These are phyloP conservation scores for Tolypocladium capitatum DNA, from an alignment of 2,329 filamentous ascomycete genomes.

Conservation along the genomic window DNA sequence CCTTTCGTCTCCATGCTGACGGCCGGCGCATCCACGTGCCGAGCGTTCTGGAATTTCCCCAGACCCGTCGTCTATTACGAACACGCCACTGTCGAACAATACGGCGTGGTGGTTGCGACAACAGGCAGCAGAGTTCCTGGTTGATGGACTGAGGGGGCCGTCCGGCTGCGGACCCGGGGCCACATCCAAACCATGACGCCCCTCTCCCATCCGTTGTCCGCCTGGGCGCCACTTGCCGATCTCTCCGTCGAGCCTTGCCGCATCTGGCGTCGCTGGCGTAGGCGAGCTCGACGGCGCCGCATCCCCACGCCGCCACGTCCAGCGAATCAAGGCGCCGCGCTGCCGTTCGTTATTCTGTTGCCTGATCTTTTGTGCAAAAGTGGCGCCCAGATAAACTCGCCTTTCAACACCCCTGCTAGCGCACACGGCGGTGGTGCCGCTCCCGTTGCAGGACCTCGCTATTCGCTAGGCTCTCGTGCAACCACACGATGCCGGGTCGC, in stretches of 20 bases:
- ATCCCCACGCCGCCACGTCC: background rate
- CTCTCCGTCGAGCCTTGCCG: background rate
- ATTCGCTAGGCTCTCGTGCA: background rate
- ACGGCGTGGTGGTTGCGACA: background rate
- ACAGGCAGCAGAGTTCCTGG: constrained; percentile 19
- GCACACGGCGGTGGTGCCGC: background rate
- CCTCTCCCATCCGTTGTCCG: background rate
- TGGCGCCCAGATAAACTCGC: constrained; percentile 2
- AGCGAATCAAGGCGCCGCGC: background rate
- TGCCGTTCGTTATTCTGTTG: constrained; percentile 7
- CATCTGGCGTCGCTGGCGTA: too few species aligned
- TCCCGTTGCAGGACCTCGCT: background rate
- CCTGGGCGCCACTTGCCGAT: background rate
- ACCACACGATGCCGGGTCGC: background rate
- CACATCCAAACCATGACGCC: too few species aligned
- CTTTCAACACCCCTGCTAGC: background rate
- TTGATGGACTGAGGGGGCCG: constrained; percentile 9
- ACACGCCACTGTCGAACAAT: background rate
- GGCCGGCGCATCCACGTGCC: background rate
- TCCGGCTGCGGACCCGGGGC: constrained; percentile 1
- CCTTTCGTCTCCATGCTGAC: background rate
- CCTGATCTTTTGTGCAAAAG: constrained; percentile 4
- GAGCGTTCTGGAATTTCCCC: background rate
- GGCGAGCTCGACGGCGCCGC: background rate
- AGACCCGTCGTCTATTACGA: background rate